phyloP scores from a whole-genome alignment of 2,329 filamentous ascomycete species.

The Penicillium rolfsii region DNA sequence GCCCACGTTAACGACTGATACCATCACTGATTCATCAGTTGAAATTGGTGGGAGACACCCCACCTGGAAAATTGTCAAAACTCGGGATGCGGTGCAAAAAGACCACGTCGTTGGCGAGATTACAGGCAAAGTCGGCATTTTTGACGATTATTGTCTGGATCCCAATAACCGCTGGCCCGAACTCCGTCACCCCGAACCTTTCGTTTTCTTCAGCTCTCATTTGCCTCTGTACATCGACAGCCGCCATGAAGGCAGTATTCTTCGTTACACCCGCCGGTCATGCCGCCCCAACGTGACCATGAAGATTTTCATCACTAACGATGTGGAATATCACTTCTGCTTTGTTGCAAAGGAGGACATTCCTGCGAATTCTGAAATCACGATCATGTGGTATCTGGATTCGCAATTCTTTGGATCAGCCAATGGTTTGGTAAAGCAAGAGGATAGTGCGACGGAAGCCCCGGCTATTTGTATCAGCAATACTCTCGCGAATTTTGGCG shows the following conservation, averaged over 20 bases:
- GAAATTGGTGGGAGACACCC: slow-evolving; percentile 61
- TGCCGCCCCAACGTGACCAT: slow-evolving; percentile 88
- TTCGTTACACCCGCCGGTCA: slow-evolving; percentile 88
- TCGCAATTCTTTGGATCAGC: slow-evolving; percentile 43
- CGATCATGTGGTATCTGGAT: slow-evolving; percentile 54
- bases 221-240: slow-evolving; percentile 94
- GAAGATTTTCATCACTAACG: slow-evolving; percentile 80
- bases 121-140: slow-evolving; percentile 74
- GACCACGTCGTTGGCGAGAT: slow-evolving; percentile 69
- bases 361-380: slow-evolving; percentile 55
- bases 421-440: slow-evolving; percentile 48
- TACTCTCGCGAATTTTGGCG: slow-evolving; percentile 53
- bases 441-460: slow-evolving; percentile 47
- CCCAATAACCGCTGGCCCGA: slow-evolving; percentile 70
- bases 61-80: slow-evolving; percentile 66
- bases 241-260: slow-evolving; percentile 78
- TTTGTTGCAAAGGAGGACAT: slow-evolving; percentile 82
- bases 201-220: slow-evolving; percentile 84
- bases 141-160: slow-evolving; percentile 71
- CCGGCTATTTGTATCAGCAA: slow-evolving; percentile 52
- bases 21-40: slow-evolving; percentile 54
- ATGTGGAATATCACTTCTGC: slow-evolving; percentile 87
- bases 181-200: slow-evolving; percentile 63
- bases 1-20: slow-evolving; percentile 57
- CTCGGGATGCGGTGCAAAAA: slow-evolving; percentile 55